Conservation (phyloP, 2,329 filamentous ascomycete genomes). For the Aspergillus brunneoviolaceus region DNA sequence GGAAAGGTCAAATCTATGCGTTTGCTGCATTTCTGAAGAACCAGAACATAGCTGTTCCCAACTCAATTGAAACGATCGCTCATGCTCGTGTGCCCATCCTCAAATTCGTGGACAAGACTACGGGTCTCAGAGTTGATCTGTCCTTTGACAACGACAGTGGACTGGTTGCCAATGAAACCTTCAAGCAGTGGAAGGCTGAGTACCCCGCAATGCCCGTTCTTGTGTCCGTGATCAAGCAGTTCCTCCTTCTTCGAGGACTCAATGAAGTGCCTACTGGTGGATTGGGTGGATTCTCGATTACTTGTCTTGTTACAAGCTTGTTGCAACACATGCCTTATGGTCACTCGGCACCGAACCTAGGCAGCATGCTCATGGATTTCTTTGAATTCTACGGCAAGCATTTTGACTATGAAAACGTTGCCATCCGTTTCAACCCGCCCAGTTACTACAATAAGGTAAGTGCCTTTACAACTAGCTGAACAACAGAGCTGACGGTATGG, state of each 20-base stretch:
- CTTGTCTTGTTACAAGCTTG: slow-evolving; percentile 88
- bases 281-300: slow-evolving; percentile 89
- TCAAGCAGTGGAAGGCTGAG: slow-evolving; percentile 72
- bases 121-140: slow-evolving; percentile 81
- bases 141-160: slow-evolving; percentile 93
- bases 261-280: slow-evolving; percentile 92
- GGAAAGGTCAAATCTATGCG: slow-evolving; percentile 56
- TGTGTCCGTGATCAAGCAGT: slow-evolving; percentile 88
- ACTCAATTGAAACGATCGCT: slow-evolving; percentile 66
- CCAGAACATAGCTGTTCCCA: slow-evolving; percentile 57
- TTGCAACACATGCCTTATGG: slow-evolving; percentile 75
- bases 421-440: slow-evolving; percentile 74
- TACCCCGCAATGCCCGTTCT: slow-evolving; percentile 85
- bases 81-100: slow-evolving; percentile 84
- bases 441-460: slow-evolving; percentile 73
- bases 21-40: slow-evolving; percentile 62
- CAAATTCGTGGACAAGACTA: slow-evolving; percentile 80
- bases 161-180: slow-evolving; percentile 75
- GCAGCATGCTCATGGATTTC: slow-evolving; percentile 81
- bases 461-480: neutral
- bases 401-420: slow-evolving; percentile 68
- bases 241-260: slow-evolving; percentile 80
- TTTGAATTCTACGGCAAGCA: slow-evolving; percentile 83
- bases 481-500: slow-evolving; percentile 9
- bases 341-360: slow-evolving; percentile 68